A percentile compares a stretch with the other conserved stretches of the same genome.
Evolutionary conservation across 306 rosid species (phyloP).

Genomic region (Luffa acutangula): DNA sequence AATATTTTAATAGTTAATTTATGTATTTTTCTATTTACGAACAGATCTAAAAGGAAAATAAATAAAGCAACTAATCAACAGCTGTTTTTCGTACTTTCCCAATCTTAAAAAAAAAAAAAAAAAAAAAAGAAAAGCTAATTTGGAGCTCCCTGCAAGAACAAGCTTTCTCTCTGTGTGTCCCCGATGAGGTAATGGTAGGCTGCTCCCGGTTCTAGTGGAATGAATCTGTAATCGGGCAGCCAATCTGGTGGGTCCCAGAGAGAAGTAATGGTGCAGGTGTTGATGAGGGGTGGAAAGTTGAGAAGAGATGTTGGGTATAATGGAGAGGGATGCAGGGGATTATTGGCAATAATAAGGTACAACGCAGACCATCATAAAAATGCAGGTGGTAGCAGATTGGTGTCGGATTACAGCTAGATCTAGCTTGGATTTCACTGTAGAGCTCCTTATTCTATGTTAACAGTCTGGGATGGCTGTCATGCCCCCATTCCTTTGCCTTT

Average conservation of each 20-base stretch:
- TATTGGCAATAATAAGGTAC: constrained; percentile 7
- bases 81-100: constrained; percentile 2
- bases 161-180: not conserved
- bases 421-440: constrained; percentile 19
- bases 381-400: constrained; percentile 8
- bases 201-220: not conserved
- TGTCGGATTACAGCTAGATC: constrained; percentile 15
- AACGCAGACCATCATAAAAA: constrained; percentile 7
- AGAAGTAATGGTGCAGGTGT: not conserved
- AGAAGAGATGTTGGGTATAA: not conserved
- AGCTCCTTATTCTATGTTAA: not conserved
- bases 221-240: not conserved
- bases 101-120: not conserved
- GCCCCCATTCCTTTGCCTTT: not conserved
- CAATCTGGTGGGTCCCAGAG: not conserved
- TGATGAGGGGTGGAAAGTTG: not conserved
- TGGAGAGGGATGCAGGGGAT: not conserved
- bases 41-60: not conserved
- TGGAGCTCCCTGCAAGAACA: not conserved
- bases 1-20: too few species aligned
- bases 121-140: not conserved
- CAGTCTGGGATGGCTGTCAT: constrained; percentile 7
- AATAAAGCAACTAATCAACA: not conserved
- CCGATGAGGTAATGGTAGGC: not conserved
- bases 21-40: not conserved